Evolutionary conservation across 768 basidiomycete species (phyloP).

Genomic region (Ephemerocybe angulata): DNA sequence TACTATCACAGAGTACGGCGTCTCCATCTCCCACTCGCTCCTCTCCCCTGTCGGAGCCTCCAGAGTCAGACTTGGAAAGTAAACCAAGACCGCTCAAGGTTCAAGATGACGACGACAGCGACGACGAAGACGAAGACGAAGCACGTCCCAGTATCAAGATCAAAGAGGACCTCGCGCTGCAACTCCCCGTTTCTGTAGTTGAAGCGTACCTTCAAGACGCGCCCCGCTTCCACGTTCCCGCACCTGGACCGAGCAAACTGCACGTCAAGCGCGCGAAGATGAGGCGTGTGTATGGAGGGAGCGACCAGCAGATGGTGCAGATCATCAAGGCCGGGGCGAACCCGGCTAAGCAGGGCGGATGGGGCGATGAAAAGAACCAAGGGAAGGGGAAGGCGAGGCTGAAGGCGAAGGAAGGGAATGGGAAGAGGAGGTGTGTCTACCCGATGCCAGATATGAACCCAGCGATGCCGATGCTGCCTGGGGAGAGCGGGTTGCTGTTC

Average conservation of each 20-base stretch:
- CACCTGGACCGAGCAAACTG: not conserved
- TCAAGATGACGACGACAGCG: too few relatives aligned
- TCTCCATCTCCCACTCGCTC: too few relatives aligned
- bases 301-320: conserved; percentile 16
- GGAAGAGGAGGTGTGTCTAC: conserved; percentile 17
- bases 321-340: conserved; percentile 6
- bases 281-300: conserved; percentile 17
- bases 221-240: not conserved
- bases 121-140: too few relatives aligned
- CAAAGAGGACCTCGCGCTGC: conserved; percentile 1
- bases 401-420: not conserved
- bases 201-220: not conserved
- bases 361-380: not conserved
- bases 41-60: too few relatives aligned
- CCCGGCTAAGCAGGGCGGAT: conserved; percentile 9
- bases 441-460: conserved; percentile 25
- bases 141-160: not conserved
- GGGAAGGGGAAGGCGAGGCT: not conserved
- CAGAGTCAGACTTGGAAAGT: too few relatives aligned
- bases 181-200: not conserved
- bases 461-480: conserved; percentile 21
- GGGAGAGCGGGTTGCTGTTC: conserved; percentile 25
- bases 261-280: conserved; percentile 16
- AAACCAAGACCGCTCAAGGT: too few relatives aligned
- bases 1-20: too few relatives aligned